Evolutionary conservation across 441 rosid species (phyloP), one percentile per base, ranked within the genome.

Genomic region (Jatropha multifida): DNA sequence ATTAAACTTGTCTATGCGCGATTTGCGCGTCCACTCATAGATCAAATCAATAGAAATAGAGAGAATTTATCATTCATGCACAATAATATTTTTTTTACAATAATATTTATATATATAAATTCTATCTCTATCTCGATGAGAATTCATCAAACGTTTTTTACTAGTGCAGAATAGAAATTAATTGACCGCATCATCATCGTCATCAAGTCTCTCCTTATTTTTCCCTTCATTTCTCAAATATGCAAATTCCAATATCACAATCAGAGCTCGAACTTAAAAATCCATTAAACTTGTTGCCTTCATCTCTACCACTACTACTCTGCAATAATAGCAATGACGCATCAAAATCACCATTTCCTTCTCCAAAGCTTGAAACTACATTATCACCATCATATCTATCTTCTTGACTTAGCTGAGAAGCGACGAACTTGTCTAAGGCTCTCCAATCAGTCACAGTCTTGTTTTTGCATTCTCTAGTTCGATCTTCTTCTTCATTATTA

Each of bases 361-460:
- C 79, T 37, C 41, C 83, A 5, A 86, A 85, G 81, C 81, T 65
- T 3, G 87, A 66, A 41, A 73, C 23, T 62, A 32, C 69, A 18
- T 56, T 73, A 63, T 67, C 76, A 37, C 56, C 79, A 41, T 73
- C 80, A 12, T 75, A 86, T 65, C 83, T 76, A 42, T 91, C 97
- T 80, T 89, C 92, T 58, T 87, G 91, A 76, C 90, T 95, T 78
- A 95, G 60, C 69, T 93, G 97, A 23, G 99, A 91, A 32, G 97
- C 99, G 56, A 95, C 98, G 71, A 95, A 95, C 89, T 88, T 91
- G 81, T 95, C 98, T 14, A 93, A 88, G 9, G 89, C 92, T 83
- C 99, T 88, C 99, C 99, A 93, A 49, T 93, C 99, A 4, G 92
- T 92, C 67, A 90, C 90, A 68, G 74, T 88, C 81, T 85, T 81